Base-by-base conservation (phyloP, 768 basidiomycete species). In the Pholiota microspora region DNA sequence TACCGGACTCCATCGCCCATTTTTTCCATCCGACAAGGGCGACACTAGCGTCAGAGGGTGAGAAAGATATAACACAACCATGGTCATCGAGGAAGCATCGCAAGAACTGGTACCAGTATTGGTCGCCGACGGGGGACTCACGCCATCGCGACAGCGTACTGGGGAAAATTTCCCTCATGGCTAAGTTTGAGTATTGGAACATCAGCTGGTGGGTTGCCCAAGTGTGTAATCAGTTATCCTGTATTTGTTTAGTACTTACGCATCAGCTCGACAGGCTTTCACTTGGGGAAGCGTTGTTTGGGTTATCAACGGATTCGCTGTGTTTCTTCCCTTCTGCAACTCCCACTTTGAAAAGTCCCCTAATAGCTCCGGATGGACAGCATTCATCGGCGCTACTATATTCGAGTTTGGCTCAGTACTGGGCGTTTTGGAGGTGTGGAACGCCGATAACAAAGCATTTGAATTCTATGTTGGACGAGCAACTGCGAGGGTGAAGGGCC, bases 311-410 rank as follows among this genome's bases (percentile, higher is more conserved):
- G 82, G 81, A 10, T 83, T 82, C 58, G 61, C 76, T 40, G 72
- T 76, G 3, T 82, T 80, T 62, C 73, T 82, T 3, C 83, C 83
- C 0, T 70, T 79, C 49, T 28, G 58, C 66, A 57, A 54, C 66
- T 62, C 54, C 55, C 59, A 68, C 27, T 63, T 69, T 27, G 36
- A 65, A 45, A 62, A 66, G 47, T 64, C 66, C 2, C 66, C 64
- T 0, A 67, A 75, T 5, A 73, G 61, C 45, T 53, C 70, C 2
- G 76, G 79, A 8, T 79, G 78, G 65, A 72, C 76, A 2, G 82
- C 80, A 0, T 85, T 80, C 63, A 55, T 80, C 1, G 85, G 85
- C 1, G 84, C 82, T 1, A 79, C 81, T 2, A 69, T 83, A n/a
- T 86, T 86, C 71, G 79, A 80, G 55, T 52, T 82, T 48, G 83